Base-by-base conservation (phyloP, 306 rosid genomes). In the Inga laurina region DNA sequence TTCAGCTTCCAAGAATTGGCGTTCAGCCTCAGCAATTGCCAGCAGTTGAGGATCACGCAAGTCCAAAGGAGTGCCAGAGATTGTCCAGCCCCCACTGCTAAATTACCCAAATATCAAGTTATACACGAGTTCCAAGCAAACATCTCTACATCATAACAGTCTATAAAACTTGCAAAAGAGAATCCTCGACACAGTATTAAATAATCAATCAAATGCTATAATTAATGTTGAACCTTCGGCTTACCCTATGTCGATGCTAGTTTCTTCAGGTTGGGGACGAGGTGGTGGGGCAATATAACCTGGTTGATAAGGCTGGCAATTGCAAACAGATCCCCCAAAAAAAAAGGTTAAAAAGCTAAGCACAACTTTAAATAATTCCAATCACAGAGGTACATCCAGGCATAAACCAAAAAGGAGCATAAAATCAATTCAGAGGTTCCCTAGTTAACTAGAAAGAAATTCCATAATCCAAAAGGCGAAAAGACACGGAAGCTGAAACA, bases 11-110 rank as follows among this genome's bases (percentile, higher is more conserved):
- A 94, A 79, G 86, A 92, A 89, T 45, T 91, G 96, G 56, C 93
- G 97, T 32, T 97, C 98, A 49, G 99, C 97, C 84, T 94, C 99
- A n/a, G 99, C 92, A 88, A 97, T 92, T 34, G 99, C 96, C 89
- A 94, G 81, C 44, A 97, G 90, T 52, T 97, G 94, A 81, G 99
- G 98, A 90, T 97, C 98, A 8, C 89, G 92, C 90, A 97, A 87
- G 88, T 92, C 97, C 94, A 97, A 90, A 68, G 99, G 99, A 13
- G 98, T 87, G 61, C 98, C 98, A 83, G 99, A 91, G 75, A 97
- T 89, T 67, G 99, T 92, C 99, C 99, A 97, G 83, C 98, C 98
- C 80, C 98, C 98, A 61, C 97, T 92, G 88, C 41, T 84, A 79
- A 80, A 84, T 80, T 48, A 7, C 69, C 64, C 72, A 77, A 7